Conservation (phyloP, 148 eudicot genomes). For the Vaccinium darrowii region DNA sequence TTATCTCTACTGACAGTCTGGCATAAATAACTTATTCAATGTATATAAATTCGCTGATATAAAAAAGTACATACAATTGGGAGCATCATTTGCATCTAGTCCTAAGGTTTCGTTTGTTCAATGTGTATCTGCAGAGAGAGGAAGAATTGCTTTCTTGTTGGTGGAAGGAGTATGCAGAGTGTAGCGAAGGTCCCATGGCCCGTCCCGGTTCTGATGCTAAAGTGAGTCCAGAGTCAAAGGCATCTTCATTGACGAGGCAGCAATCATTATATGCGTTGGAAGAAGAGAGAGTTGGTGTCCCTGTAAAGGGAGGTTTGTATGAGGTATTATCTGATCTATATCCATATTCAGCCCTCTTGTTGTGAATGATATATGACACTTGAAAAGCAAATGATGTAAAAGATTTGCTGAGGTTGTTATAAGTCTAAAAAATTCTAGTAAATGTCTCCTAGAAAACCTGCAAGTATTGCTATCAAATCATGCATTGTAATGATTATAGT, state of each 20-base stretch:
- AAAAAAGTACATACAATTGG: background rate
- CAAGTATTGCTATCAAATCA: background rate
- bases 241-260: constrained; percentile 23
- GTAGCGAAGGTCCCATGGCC: constrained; percentile 88
- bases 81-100: background rate
- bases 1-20: background rate
- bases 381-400: background rate
- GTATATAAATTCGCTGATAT: background rate
- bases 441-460: background rate
- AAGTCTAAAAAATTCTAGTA: background rate
- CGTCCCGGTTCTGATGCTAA: constrained; percentile 31
- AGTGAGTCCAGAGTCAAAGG: constrained; percentile 22
- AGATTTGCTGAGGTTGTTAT: background rate
- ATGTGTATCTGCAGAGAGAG: constrained; percentile 56
- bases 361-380: background rate
- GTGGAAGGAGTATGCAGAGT: constrained; percentile 99
- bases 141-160: constrained; percentile 88
- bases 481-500: background rate
- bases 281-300: constrained; percentile 98
- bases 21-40: background rate
- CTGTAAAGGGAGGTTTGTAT: constrained; percentile 97
- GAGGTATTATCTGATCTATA: constrained; percentile 55
- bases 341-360: background rate
- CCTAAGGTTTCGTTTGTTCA: background rate
- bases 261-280: constrained; percentile 41